These are phyloP conservation scores for Suhomyces anneliseae DNA, from an alignment of 1,139 yeast genomes.

Conservation along the genomic window DNA sequence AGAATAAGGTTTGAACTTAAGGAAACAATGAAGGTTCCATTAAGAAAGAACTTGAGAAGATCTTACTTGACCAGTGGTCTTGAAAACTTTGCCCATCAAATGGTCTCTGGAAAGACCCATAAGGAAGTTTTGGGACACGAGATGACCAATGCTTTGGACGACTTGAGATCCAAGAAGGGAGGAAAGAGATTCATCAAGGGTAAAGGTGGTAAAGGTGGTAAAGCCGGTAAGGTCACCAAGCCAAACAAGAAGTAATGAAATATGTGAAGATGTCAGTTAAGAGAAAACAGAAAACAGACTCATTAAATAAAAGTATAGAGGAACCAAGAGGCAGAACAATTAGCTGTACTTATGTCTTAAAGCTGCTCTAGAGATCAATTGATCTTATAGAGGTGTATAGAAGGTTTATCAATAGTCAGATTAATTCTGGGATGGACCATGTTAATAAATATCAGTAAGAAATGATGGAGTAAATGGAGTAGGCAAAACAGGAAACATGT, in stretches of 20 bases:
- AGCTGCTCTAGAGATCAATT: too few species aligned
- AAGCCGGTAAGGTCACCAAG: conserved; percentile 4
- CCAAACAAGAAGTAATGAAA: conserved; percentile 11
- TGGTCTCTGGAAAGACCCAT: conserved; percentile 72
- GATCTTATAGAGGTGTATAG: too few species aligned
- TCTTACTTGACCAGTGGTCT: conserved; percentile 86
- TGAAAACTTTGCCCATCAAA: conserved; percentile 79
- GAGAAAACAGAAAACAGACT: too few species aligned
- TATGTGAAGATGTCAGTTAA: too few species aligned
- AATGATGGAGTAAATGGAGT: too few species aligned
- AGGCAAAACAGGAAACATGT: too few species aligned
- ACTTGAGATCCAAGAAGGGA: conserved; percentile 44
- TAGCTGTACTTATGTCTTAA: too few species aligned
- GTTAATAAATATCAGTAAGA: too few species aligned
- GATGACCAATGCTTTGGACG: conserved; percentile 68
- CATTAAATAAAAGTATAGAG: too few species aligned
- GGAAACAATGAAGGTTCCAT: conserved; percentile 53
- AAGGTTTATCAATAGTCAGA: too few species aligned
- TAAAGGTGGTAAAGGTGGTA: not conserved
- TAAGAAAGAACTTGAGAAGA: conserved; percentile 68
- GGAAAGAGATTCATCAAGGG: conserved; percentile 15
- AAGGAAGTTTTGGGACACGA: conserved; percentile 69
- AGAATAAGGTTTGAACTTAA: conserved; percentile 56
- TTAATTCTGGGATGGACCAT: too few species aligned
- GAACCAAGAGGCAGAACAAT: too few species aligned